Conservation (phyloP, 192 early-diverging fungal species). For the Dissophora ornata region DNA sequence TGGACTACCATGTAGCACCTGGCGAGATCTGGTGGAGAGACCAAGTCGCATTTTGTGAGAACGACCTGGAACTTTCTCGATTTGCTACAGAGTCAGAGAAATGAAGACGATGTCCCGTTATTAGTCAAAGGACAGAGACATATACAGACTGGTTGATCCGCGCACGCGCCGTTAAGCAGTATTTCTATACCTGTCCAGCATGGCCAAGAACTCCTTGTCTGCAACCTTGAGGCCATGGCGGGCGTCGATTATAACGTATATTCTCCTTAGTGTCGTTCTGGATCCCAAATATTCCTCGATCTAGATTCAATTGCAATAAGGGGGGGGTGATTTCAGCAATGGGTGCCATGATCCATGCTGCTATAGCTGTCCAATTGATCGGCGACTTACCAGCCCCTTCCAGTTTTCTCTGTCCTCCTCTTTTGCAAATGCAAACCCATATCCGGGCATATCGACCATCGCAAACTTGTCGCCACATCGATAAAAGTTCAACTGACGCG, state of each 20-base stretch:
- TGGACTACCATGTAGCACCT: slow-evolving; percentile 66
- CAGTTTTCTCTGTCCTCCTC: slow-evolving; percentile 66
- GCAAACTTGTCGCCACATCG: slow-evolving; percentile 68
- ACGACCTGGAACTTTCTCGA: slow-evolving; percentile 63
- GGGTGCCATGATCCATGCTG: too few species aligned
- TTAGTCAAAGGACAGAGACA: too few species aligned
- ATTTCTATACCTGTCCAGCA: slow-evolving; percentile 59
- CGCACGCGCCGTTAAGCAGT: too few species aligned
- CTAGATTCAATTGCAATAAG: slow-evolving; percentile 38
- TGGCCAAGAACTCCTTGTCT: slow-evolving; percentile 64
- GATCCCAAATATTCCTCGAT: slow-evolving; percentile 73
- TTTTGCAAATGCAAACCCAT: slow-evolving; percentile 83
- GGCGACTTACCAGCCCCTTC: slow-evolving; percentile 68
- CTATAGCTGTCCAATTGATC: too few species aligned
- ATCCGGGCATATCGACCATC: slow-evolving; percentile 86
- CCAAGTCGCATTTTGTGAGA: slow-evolving; percentile 81
- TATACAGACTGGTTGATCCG: too few species aligned
- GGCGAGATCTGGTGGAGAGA: slow-evolving; percentile 70
- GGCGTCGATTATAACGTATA: slow-evolving; percentile 83
- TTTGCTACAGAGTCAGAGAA: slow-evolving; percentile 31
- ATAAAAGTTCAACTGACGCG: slow-evolving; percentile 87
- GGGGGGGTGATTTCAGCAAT: neutral
- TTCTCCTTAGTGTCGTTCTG: slow-evolving; percentile 66
- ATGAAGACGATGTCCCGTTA: neutral
- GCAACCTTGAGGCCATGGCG: slow-evolving; percentile 74